A percentile compares a stretch with the other conserved stretches of the same genome.
These are phyloP conservation scores for Saccharomyces hybrid DNA, from an alignment of 1,139 yeast genomes.

Conservation along the genomic window DNA sequence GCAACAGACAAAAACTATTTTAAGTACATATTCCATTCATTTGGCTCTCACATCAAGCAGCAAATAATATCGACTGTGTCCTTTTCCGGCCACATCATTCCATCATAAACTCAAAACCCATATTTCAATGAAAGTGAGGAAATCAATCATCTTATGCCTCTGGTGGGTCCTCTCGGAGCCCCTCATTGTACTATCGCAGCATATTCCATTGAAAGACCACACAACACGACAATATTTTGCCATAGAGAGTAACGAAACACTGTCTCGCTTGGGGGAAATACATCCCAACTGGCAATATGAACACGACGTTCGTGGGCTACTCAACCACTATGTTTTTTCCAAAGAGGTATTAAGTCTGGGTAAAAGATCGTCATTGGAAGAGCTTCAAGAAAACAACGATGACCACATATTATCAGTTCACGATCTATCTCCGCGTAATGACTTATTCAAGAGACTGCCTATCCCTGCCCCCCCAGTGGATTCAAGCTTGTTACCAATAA, in stretches of 20 bases:
- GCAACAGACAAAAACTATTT: background rate
- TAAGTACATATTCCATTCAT: background rate
- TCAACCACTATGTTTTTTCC: conserved; percentile 60
- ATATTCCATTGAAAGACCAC: conserved; percentile 34
- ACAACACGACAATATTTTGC: conserved; percentile 43
- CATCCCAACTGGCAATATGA: conserved; percentile 46
- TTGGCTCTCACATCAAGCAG: background rate
- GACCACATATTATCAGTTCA: conserved; percentile 42
- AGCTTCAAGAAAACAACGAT: conserved; percentile 31
- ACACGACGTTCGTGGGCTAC: conserved; percentile 51
- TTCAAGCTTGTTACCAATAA: conserved; percentile 41
- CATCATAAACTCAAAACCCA: background rate
- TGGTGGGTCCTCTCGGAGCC: background rate
- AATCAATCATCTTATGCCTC: background rate
- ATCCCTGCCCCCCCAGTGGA: conserved; percentile 35
- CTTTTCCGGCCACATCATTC: background rate
- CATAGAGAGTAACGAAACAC: conserved; percentile 39
- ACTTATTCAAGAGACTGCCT: conserved; percentile 42
- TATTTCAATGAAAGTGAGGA: background rate
- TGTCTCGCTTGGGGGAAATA: conserved; percentile 32
- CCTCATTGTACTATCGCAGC: background rate
- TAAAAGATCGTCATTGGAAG: conserved; percentile 5
- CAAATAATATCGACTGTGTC: background rate
- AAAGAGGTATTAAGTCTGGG: background rate
- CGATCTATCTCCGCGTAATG: conserved; percentile 40